A percentile compares a stretch with the other conserved stretches of the same genome.
These are phyloP conservation scores for Paraglomus brasilianum DNA, from an alignment of 192 early-diverging fungal species.

Conservation along the genomic window DNA sequence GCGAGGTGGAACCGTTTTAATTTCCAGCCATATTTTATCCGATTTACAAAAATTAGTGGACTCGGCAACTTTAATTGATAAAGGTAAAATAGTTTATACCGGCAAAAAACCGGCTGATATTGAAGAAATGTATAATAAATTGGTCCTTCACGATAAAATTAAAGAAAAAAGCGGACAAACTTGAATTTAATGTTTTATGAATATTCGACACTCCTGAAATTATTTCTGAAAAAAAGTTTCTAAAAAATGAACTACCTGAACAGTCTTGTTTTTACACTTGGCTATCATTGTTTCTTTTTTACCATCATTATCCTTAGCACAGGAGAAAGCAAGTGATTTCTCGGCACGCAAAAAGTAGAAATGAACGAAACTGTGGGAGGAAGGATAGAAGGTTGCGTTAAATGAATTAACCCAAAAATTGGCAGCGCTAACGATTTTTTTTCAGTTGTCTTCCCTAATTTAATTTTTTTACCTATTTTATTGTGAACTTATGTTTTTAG, in stretches of 20 bases:
- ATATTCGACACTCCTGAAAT: slow-evolving; percentile 6
- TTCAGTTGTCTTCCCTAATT: slow-evolving; percentile 2
- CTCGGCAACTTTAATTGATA: slow-evolving; percentile 5
- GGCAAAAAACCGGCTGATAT: slow-evolving; percentile 14
- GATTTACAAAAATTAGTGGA: slow-evolving; percentile 28
- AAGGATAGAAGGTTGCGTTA: not conserved
- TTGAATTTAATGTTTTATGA: slow-evolving; percentile 14
- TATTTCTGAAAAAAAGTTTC: slow-evolving; percentile 12
- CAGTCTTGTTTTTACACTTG: slow-evolving; percentile 11
- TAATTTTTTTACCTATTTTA: not conserved
- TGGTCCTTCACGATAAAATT: slow-evolving; percentile 15
- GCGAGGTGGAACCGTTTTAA: slow-evolving; percentile 14
- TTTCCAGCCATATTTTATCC: slow-evolving; percentile 27
- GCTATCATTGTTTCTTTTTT: not conserved
- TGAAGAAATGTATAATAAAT: slow-evolving; percentile 27
- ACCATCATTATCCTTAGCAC: not conserved
- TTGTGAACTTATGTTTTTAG: not conserved
- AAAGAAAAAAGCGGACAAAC: slow-evolving; percentile 1
- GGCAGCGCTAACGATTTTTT: slow-evolving; percentile 20
- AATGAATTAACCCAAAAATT: slow-evolving; percentile 3
- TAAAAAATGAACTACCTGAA: slow-evolving; percentile 2
- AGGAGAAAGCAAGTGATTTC: not conserved
- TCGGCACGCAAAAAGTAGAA: not conserved
- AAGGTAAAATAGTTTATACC: slow-evolving; percentile 26
- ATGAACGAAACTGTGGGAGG: not conserved